Evolutionary conservation across 305 asterid genomes (phyloP), one percentile per base, ranked within the genome.

Genomic region (Withania somnifera): DNA sequence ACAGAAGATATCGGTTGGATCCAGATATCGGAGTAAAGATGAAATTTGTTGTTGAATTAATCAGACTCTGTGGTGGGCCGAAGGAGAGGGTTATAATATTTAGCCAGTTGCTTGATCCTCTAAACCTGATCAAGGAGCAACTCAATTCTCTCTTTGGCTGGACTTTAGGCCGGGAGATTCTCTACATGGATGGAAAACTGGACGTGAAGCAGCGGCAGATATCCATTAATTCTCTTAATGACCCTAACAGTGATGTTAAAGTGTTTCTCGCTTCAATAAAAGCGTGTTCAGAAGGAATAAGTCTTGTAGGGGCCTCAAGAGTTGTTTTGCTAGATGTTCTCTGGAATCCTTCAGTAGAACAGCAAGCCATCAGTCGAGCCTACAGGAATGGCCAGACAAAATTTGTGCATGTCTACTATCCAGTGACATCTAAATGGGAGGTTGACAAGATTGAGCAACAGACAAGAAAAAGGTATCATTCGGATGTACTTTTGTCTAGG

Each of bases 251-350:
- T 28, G 90, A 85, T 22, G 88, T 90, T 0, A 86, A 83, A 68
- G 87, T 95, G 69, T 79, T 93, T 83, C 91, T 92, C 10, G 98
- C 93, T 26, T 92, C 97, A 0, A 93, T 91, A 9, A 92, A 38
- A 84, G 89, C 94, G 53, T 94, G 95, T 82, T 88, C 94, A 0
- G 95, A 93, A 86, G 95, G 97, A 6, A 94, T 94, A 45, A 93
- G 89, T 85, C 85, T 94, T 34, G 82, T 94, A 1, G 97, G 97
- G 22, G 97, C 94, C 13, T 94, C 94, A 0, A 89, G 96, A 83
- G 89, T 91, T 2, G 87, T 90, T 20, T 51, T 91, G 30, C 80
- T 91, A 32, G 98, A 92, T 24, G 97, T 94, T n/a, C 91, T 89
- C 1, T 90, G 97, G 97, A 94, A 94, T 68, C 95, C 97, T 5